These are phyloP conservation scores for Ceratonia siliqua DNA, from an alignment of 306 rosid genomes.

Conservation along the genomic window DNA sequence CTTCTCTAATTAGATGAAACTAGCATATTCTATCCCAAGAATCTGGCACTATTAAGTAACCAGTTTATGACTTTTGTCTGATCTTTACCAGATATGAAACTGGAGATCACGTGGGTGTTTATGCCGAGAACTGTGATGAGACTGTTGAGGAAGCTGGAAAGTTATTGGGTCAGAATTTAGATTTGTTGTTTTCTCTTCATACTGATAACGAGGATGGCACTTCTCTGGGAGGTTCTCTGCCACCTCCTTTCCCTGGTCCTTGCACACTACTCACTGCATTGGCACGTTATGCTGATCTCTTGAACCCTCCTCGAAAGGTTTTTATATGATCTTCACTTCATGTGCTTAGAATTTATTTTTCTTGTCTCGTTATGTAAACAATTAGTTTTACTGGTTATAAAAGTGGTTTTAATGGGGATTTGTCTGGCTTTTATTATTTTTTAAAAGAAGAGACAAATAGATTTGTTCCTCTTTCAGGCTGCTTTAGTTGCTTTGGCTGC, in stretches of 20 bases:
- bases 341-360: neutral
- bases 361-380: neutral
- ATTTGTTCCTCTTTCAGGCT: conserved; percentile 42
- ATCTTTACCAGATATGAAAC: conserved; percentile 77
- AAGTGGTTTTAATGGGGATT: neutral
- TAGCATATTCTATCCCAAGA: neutral
- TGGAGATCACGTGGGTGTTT: conserved; percentile 98
- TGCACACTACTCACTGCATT: conserved; percentile 59
- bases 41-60: neutral
- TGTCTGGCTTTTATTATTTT: neutral
- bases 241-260: conserved; percentile 88
- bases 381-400: neutral
- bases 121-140: conserved; percentile 77
- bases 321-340: neutral
- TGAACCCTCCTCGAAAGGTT: conserved; percentile 72
- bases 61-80: conserved; percentile 16
- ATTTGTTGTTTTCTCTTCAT: conserved; percentile 72
- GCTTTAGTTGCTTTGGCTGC: conserved; percentile 68
- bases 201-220: conserved; percentile 88
- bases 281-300: conserved; percentile 62
- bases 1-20: neutral
- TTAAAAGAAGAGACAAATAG: neutral
- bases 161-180: conserved; percentile 73
- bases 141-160: conserved; percentile 81
- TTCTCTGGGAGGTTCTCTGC: conserved; percentile 78